Evolutionary conservation across 1,139 yeast genomes (phyloP), one percentile per base, ranked within the genome.

Genomic region (Lodderomyces jiufengensis): DNA sequence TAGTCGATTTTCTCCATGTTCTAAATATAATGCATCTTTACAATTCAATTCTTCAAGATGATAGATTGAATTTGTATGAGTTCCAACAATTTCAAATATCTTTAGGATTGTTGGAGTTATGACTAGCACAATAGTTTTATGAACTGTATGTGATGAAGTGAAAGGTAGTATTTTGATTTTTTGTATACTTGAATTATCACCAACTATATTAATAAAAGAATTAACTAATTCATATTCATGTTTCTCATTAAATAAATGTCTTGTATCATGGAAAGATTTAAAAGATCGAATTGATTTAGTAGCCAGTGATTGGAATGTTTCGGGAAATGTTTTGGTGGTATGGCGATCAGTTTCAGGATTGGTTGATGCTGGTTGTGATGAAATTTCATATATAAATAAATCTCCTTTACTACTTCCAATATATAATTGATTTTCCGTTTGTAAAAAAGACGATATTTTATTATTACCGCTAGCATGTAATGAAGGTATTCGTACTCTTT

Each of bases 391-490:
- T 21, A 27, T 9, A 18, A 52, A 39, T 11, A 69, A 44, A 43
- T 63, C 70, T 2, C 74, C 74, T 45, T 63, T 62, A 38, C 50
- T 37, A 21, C 59, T 52, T 2, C 74, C 75, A 14, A 64, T 54
- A 39, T 54, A 66, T 8, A 66, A 39, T 29, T 49, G 50, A 7
- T 43, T 44, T n/a, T 46, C 43, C 29, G 39, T 28, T 28, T 48
- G 50, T 33, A 46, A 48, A 1, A 63, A 42, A 2, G 66, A 54
- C 4, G 67, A 46, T 9, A 63, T 50, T 39, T 50, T 55, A 20
- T 33, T 25, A 14, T n/a, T 33, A 2, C 23, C 7, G 10, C 27
- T 31, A 18, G 27, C 34, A 10, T 44, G 36, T 22, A 45, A 42
- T 3, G 46, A 38, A 7, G 59, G 48, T 34, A 61, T 43, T 45